Evolutionary conservation across 345 rosid genomes (phyloP).

Genomic region (Alliaria petiolata): DNA sequence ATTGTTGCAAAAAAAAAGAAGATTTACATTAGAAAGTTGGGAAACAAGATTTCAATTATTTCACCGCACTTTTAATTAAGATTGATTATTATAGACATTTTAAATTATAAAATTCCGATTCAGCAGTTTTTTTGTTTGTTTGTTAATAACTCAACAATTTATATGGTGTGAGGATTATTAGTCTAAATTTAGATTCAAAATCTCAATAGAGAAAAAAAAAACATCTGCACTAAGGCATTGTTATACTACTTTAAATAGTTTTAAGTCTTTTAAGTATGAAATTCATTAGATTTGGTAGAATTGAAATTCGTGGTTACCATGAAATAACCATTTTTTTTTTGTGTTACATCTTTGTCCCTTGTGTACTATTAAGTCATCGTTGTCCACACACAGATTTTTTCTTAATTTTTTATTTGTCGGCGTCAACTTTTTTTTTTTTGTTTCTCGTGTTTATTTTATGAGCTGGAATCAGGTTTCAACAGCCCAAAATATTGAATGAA

Average conservation of each 20-base stretch:
- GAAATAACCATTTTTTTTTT: background rate
- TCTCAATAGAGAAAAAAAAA: background rate
- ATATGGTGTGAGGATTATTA: too few species aligned
- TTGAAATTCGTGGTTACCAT: background rate
- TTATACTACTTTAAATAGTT: background rate
- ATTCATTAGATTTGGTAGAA: background rate
- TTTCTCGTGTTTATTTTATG: background rate
- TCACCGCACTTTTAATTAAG: too few species aligned
- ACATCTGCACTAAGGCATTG: background rate
- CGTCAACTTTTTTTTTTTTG: background rate
- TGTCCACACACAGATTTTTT: background rate
- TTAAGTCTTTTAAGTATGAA: background rate
- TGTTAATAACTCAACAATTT: too few species aligned
- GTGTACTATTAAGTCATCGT: background rate
- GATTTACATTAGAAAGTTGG: too few species aligned
- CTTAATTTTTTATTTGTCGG: slow-evolving; percentile 11
- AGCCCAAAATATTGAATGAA: slow-evolving; percentile 24
- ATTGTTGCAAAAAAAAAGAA: too few species aligned
- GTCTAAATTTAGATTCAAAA: too few species aligned
- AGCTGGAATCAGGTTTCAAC: slow-evolving; percentile 22
- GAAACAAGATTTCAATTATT: too few species aligned
- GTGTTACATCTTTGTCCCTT: background rate
- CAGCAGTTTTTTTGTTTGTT: too few species aligned
- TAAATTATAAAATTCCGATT: too few species aligned
- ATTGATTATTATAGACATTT: too few species aligned